Percentiles rank a stretch among this genome's conserved stretches.
phyloP scores from a whole-genome alignment of 306 rosid species.

The Cyamopsis tetragonoloba region DNA sequence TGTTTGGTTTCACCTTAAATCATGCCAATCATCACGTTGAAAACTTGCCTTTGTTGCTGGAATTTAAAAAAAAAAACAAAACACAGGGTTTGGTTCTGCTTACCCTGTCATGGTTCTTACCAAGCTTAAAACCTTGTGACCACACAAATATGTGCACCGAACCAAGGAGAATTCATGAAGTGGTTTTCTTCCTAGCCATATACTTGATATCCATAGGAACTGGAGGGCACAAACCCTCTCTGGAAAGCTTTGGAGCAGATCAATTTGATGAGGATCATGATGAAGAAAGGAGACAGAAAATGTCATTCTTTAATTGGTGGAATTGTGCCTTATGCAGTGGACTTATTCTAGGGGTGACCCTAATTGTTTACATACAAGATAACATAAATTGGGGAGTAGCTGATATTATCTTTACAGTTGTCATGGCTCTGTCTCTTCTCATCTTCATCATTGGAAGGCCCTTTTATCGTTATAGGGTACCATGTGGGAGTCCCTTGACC shows the following conservation, averaged over 20 bases:
- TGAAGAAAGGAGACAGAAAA: slow-evolving; percentile 65
- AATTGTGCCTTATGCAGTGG: slow-evolving; percentile 76
- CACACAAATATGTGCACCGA: slow-evolving; percentile 30
- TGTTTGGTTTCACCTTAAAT: too few species aligned
- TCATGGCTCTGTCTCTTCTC: slow-evolving; percentile 68
- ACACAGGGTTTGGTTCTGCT: slow-evolving; percentile 77
- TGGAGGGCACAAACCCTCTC: slow-evolving; percentile 87
- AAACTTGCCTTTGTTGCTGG: neutral
- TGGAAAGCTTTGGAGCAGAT: slow-evolving; percentile 94
- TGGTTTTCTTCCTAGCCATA: slow-evolving; percentile 67
- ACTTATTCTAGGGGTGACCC: slow-evolving; percentile 71
- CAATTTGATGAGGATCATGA: slow-evolving; percentile 79
- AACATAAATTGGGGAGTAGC: slow-evolving; percentile 75
- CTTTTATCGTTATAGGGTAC: slow-evolving; percentile 57
- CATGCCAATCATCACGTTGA: too few species aligned
- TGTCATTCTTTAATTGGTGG: slow-evolving; percentile 99
- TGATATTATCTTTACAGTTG: slow-evolving; percentile 52
- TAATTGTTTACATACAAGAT: slow-evolving; percentile 79
- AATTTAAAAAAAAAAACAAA: too few species aligned
- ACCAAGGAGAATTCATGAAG: slow-evolving; percentile 67
- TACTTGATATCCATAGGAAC: slow-evolving; percentile 81
- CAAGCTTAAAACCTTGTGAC: slow-evolving; percentile 63
- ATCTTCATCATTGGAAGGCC: slow-evolving; percentile 68
- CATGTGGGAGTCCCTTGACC: slow-evolving; percentile 82
- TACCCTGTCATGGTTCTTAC: slow-evolving; percentile 69